These are phyloP conservation scores for Daedaleopsis nitida DNA, from an alignment of 768 basidiomycete species.

Conservation along the genomic window DNA sequence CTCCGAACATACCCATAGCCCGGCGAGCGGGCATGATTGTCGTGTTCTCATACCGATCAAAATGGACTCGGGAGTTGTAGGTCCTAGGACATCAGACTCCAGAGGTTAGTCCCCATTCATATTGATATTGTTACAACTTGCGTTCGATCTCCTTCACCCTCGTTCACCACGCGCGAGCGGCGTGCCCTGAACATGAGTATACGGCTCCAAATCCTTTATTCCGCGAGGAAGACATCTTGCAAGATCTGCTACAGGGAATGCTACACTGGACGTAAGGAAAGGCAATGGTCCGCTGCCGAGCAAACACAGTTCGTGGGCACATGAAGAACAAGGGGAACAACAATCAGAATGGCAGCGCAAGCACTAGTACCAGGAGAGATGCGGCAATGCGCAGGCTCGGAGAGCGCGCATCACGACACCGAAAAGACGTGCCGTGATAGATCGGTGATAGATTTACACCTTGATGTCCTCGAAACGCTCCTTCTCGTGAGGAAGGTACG, in stretches of 20 bases:
- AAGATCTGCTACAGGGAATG: background rate
- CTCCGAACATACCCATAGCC: background rate
- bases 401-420: background rate
- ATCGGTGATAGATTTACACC: conserved; percentile 16
- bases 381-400: background rate
- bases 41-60: background rate
- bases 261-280: conserved; percentile 4
- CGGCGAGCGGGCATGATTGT: background rate
- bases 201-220: conserved; percentile 3
- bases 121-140: no score
- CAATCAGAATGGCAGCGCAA: conserved; percentile 1
- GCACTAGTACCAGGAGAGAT: background rate
- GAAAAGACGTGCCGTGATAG: background rate
- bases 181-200: no score
- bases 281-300: conserved; percentile 4
- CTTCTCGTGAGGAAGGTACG: conserved; percentile 31
- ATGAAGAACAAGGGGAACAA: background rate
- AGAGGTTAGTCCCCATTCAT: no score
- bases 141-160: no score
- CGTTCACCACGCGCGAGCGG: no score
- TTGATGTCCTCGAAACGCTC: conserved; percentile 25
- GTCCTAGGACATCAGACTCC: no score
- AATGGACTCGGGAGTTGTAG: no score
- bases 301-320: conserved; percentile 6
- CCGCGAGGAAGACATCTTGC: conserved; percentile 8